These are phyloP conservation scores for Wickerhamiella cacticola DNA, from an alignment of 805 yeast species.

Conservation along the genomic window DNA sequence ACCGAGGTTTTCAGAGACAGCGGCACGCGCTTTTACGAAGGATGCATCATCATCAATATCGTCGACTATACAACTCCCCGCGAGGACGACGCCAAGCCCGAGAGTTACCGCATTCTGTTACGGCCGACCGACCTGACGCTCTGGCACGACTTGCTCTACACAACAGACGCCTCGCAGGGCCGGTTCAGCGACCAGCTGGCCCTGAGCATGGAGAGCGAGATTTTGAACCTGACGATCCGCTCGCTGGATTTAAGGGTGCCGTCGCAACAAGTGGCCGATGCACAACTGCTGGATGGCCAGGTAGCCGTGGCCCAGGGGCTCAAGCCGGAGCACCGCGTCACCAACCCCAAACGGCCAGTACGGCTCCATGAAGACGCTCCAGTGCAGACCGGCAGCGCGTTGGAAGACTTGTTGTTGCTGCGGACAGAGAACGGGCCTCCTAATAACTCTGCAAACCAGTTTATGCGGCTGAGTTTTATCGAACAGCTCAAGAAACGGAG, in stretches of 20 bases:
- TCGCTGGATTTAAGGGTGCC: slow-evolving; percentile 66
- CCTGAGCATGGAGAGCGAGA: slow-evolving; percentile 77
- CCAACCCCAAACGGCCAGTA: slow-evolving; percentile 32
- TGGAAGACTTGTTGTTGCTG: slow-evolving; percentile 79
- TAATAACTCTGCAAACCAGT: slow-evolving; percentile 45
- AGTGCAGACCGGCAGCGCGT: slow-evolving; percentile 64
- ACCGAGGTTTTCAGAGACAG: slow-evolving; percentile 84
- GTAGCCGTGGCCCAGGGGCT: neutral
- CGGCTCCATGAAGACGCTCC: slow-evolving; percentile 55
- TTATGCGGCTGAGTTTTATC: slow-evolving; percentile 74
- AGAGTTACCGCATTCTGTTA: slow-evolving; percentile 63
- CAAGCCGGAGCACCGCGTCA: slow-evolving; percentile 20
- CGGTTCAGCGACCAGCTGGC: slow-evolving; percentile 70
- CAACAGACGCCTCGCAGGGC: slow-evolving; percentile 58
- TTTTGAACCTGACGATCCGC: slow-evolving; percentile 64
- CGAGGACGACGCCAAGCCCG: slow-evolving; percentile 38
- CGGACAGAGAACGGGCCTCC: slow-evolving; percentile 40
- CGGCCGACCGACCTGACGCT: slow-evolving; percentile 70
- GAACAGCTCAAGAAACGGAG: slow-evolving; percentile 59
- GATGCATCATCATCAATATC: slow-evolving; percentile 76
- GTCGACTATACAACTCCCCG: slow-evolving; percentile 45
- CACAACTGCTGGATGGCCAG: slow-evolving; percentile 6
- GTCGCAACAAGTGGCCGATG: slow-evolving; percentile 11
- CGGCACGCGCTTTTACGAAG: slow-evolving; percentile 74
- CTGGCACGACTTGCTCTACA: slow-evolving; percentile 74